Base-by-base conservation (phyloP, 2,329 filamentous ascomycete genomes). In the Trichoderma sp. region DNA sequence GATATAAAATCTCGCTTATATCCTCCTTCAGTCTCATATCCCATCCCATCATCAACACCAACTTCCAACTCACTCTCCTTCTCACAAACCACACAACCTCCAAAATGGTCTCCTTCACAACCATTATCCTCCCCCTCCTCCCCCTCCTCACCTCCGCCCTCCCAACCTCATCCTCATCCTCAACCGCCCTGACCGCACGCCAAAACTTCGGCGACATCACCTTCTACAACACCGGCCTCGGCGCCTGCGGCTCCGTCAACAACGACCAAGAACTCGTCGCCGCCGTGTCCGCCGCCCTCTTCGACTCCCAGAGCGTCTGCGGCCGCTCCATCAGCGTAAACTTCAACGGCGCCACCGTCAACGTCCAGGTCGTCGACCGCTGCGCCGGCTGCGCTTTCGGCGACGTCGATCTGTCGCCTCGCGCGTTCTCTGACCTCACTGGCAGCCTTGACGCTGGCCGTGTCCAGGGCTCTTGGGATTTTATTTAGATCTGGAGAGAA, bases 321-420 rank as follows among this genome's bases (percentile, higher is more conserved):
- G 90, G 90, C 3, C 83, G 84, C 76, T 89, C 84, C 79, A 87
- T 95, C n/a, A 84, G 90, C 32, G 86, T 93, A 32, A 83, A 82
- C 58, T 82, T 89, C 71, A 82, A 82, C 39, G 79, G 74, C 62
- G 76, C 77, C 61, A 73, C 85, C 58, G 84, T 90, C n/a, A 88
- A 90, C 74, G 85, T 92, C 34, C 89, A 82, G 26, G 88, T 94
- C 6, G 90, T 93, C 6, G 92, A 94, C 80, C 85, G 90, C 65
- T 93, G 91, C 81, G 79, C 74, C 0, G 85, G 83, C 2, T 89
- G 87, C 82, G 11, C 79, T 82, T 2, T 76, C 77, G 4, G 84
- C 82, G 2, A 89, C 88, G 2, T 57, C 53, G 53, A 57, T 2
- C 6, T 57, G 24, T 28, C 53, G 4, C 53, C 53, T 11, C 4